phyloP scores from a whole-genome alignment of 2,329 filamentous ascomycete species.

The Fusarium subtropicale region DNA sequence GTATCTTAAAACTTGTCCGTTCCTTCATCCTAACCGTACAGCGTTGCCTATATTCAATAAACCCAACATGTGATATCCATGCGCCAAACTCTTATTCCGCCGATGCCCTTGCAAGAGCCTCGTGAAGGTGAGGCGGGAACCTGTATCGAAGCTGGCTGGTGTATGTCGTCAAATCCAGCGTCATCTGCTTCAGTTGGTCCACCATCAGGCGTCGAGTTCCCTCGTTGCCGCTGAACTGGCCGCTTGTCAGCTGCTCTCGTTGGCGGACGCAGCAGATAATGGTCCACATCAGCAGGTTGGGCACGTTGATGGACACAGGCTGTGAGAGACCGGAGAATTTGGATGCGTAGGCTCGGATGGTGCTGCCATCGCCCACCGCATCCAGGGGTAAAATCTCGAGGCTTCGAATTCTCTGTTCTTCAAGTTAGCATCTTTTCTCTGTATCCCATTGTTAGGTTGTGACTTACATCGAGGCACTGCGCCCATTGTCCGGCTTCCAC shows the following conservation, averaged over 20 bases:
- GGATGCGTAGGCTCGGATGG: conserved; percentile 82
- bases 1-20: conserved; percentile 9
- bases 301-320: conserved; percentile 87
- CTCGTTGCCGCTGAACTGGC: conserved; percentile 80
- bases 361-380: conserved; percentile 78
- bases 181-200: conserved; percentile 80
- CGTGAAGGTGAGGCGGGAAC: conserved; percentile 86
- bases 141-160: conserved; percentile 93
- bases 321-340: conserved; percentile 83
- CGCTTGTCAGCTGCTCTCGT: conserved; percentile 75
- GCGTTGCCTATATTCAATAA: conserved; percentile 25
- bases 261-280: conserved; percentile 87
- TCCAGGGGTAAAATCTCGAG: conserved; percentile 85
- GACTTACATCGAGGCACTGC: conserved; percentile 68
- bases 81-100: conserved; percentile 61
- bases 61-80: conserved; percentile 7
- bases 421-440: conserved; percentile 32
- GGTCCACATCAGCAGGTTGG: conserved; percentile 93
- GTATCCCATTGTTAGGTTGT: background rate
- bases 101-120: conserved; percentile 85
- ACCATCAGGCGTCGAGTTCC: conserved; percentile 72
- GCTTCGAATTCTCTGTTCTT: conserved; percentile 72
- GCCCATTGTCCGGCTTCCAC: conserved; percentile 68
- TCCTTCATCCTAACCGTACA: conserved; percentile 16
- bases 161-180: conserved; percentile 92